Base-by-base conservation (phyloP, 1,139 yeast genomes). In the Suhomyces chickasaworum region DNA sequence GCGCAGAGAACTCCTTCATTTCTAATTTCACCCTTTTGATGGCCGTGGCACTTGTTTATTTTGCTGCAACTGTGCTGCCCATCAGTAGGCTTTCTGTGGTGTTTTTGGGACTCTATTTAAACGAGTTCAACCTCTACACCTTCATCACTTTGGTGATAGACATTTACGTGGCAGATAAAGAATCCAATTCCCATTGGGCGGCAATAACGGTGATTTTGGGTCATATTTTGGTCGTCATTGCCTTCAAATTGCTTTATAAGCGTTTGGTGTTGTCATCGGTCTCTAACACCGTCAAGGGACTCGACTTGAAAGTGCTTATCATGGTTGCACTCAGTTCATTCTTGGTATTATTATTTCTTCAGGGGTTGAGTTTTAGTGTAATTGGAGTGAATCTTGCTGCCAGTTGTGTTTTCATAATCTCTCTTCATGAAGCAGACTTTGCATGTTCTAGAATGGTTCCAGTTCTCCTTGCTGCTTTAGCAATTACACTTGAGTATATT, bases 121-220 rank as follows among this genome's bases (percentile, higher is more conserved):
- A 66, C 48, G 62, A 56, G 13, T 57, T 60, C 53, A 67, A 63
- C 40, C 47, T 60, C 10, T 68, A 65, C 51, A 63, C 71, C 1
- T 50, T 61, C 15, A 37, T 60, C 25, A 56, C 64, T 29, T 58
- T 66, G 33, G 30, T 60, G 9, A 48, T 55, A 23, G 71, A 68
- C 42, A 35, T 58, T 10, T 57, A 52, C 42, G 41, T 43, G 15
- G 41, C 53, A 2, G 55, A 55, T 39, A 47, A 51, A 16, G 52
- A 51, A 39, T 46, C 53, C 4, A 30, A 48, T 5, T 30, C 35
- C 30, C 46, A 42, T 29, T 45, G 43, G 45, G 37, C 48, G 0
- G 53, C 52, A 1, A 9, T 48, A n/a, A 42, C 35, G 2, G 47
- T 59, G 8, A 32, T 56, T 1, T 20, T 52, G 10, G 69, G 68